A percentile compares a stretch with the other conserved stretches of the same genome.
These are phyloP conservation scores for Neohortaea acidophila DNA, from an alignment of 495 filamentous ascomycete species.

Conservation along the genomic window DNA sequence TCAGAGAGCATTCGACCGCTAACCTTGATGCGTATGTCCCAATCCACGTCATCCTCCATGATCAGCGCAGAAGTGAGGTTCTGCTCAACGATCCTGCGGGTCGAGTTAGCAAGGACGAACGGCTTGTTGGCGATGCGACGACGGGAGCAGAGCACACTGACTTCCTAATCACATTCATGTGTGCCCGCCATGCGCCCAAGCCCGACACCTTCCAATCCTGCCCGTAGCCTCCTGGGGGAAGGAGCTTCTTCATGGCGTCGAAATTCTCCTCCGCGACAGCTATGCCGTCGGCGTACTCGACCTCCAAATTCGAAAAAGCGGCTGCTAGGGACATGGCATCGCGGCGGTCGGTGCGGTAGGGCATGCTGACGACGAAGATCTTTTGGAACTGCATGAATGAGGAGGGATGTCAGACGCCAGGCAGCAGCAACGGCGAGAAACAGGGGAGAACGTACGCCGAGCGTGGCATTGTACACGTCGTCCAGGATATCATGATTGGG, in stretches of 20 bases:
- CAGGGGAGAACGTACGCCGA: no score
- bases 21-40: conserved; percentile 13
- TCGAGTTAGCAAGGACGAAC: no score
- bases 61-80: conserved; percentile 8
- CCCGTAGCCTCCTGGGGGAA: conserved; percentile 7
- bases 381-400: conserved; percentile 15
- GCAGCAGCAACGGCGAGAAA: no score
- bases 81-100: conserved; percentile 8
- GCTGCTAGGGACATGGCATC: conserved; percentile 6
- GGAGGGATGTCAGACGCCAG: no score
- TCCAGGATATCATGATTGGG: no score
- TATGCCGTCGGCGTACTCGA: conserved; percentile 8
- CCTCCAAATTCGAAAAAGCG: conserved; percentile 2
- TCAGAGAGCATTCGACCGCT: no score
- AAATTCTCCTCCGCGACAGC: no score
- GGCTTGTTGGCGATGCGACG: no score
- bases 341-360: conserved; percentile 2
- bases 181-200: conserved; percentile 7
- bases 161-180: conserved; percentile 9
- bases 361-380: conserved; percentile 10
- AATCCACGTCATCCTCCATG: conserved; percentile 9
- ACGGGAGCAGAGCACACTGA: no score
- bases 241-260: background rate
- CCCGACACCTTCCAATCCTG: background rate
- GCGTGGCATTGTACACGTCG: no score